Evolutionary conservation across 768 basidiomycete genomes (phyloP), one percentile per base, ranked within the genome.

Genomic region (Termitomyces sp.): DNA sequence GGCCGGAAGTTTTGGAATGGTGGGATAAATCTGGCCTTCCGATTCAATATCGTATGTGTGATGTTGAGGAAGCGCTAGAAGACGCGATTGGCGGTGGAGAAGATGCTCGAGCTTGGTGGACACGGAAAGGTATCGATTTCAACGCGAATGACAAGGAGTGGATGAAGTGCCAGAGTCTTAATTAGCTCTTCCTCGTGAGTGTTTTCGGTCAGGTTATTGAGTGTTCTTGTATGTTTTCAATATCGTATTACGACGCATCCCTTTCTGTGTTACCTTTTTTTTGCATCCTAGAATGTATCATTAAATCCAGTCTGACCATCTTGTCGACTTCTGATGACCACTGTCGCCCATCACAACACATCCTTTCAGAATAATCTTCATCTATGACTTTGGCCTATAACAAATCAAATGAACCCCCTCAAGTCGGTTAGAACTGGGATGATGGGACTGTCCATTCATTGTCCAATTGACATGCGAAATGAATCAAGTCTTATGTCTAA

Each of bases 51-150:
- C 82, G 93, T 53, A 85, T 92, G 81, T 94, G 92, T 67, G 92
- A 95, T 68, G 85, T 95, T 50, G 92, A 95, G 67, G 92, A 94
- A 74, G 92, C 92, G 3, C 69, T 94, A 63, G 92, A 94, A 68
- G 92, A 94, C 62, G 87, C 89, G 0, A 88, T 91, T 51, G 86
- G 87, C 8, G 87, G 86, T n/a, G 90, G 90, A 13, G 82, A 86
- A 59, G 81, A 76, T 47, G 89, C 86, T 12, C 79, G 89, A 65
- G 75, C 74, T 55, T 94, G 92, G 92, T 94, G 92, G 92, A 82
- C 78, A 67, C 70, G 71, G 59, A 89, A 90, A 66, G 92, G 92
- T 4, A 83, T 93, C 13, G 86, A 94, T 68, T 91, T 93, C 67
- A 84, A 85, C 54, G 85, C 93, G 26, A 86, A 87, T 60, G 88